Percentiles rank a stretch among this genome's conserved stretches.
Conservation (phyloP, 2,329 filamentous ascomycete genomes). For the Lasiodiplodia hormozganensis region DNA sequence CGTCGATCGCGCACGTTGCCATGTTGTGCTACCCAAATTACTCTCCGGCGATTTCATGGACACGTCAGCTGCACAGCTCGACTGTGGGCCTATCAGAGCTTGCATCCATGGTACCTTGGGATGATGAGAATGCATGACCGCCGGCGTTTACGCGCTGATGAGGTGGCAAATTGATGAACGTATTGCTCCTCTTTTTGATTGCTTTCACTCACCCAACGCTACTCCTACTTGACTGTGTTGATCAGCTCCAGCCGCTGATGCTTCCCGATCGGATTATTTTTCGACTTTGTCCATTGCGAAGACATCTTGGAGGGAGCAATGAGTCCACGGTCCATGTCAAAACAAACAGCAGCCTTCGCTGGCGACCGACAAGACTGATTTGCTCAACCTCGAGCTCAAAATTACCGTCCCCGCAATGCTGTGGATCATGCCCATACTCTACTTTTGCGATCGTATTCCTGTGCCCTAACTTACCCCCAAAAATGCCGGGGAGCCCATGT, state of each 20-base stretch:
- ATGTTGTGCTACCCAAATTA: background rate
- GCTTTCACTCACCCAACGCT: background rate
- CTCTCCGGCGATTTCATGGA: background rate
- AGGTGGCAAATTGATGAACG: background rate
- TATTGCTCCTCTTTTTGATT: background rate
- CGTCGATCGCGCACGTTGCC: conserved; percentile 2
- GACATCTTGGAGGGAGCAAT: background rate
- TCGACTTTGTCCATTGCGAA: background rate
- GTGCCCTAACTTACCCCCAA: background rate
- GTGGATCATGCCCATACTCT: background rate
- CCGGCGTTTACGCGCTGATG: background rate
- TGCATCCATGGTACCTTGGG: background rate
- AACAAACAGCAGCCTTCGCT: background rate
- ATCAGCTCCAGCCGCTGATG: background rate
- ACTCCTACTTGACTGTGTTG: background rate
- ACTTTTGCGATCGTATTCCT: background rate
- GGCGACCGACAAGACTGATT: background rate
- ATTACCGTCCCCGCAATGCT: background rate
- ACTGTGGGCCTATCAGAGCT: background rate
- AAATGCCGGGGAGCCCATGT: background rate
- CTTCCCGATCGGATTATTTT: background rate
- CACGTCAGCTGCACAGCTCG: background rate
- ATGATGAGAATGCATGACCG: too few species aligned
- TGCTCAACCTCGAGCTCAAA: background rate
- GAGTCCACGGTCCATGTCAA: background rate